Conservation (phyloP, 2,329 filamentous ascomycete genomes). For the Fusarium graminum region DNA sequence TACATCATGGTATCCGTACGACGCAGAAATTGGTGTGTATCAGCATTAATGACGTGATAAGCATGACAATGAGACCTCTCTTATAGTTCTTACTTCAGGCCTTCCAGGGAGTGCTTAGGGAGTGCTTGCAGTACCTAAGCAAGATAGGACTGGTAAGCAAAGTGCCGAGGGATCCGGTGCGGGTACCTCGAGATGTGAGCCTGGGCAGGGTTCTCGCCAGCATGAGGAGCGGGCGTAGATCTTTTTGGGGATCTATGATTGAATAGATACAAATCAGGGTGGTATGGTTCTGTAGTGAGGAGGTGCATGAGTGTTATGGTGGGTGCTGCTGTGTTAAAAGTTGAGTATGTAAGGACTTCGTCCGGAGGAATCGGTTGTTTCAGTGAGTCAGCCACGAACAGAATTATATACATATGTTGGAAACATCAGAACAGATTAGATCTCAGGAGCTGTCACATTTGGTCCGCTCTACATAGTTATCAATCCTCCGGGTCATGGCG, state of each 20-base stretch:
- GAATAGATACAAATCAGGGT: conserved; percentile 16
- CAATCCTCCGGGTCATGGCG: conserved; percentile 8
- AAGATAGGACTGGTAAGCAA: conserved; percentile 29
- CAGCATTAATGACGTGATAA: conserved; percentile 28
- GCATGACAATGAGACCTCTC: conserved; percentile 7
- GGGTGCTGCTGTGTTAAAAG: background rate
- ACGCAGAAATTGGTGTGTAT: conserved; percentile 5
- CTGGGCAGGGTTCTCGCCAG: conserved; percentile 13
- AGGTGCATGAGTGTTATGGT: background rate
- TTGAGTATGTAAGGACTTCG: background rate
- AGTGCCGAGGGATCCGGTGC: conserved; percentile 39
- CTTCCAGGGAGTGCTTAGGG: background rate
- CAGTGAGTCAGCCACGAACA: background rate
- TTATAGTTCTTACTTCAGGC: background rate
- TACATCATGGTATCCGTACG: conserved; percentile 6
- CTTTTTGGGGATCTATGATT: conserved; percentile 8
- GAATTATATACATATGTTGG: background rate
- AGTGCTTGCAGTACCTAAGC: background rate
- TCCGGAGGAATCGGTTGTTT: background rate
- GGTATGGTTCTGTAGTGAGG: conserved; percentile 3
- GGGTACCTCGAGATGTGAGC: conserved; percentile 3
- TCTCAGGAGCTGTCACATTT: background rate
- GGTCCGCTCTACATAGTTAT: background rate
- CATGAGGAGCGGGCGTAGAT: conserved; percentile 16
- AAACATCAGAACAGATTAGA: background rate